These are phyloP conservation scores for Xylaria multiplex DNA, from an alignment of 2,329 filamentous ascomycete genomes.

Conservation along the genomic window DNA sequence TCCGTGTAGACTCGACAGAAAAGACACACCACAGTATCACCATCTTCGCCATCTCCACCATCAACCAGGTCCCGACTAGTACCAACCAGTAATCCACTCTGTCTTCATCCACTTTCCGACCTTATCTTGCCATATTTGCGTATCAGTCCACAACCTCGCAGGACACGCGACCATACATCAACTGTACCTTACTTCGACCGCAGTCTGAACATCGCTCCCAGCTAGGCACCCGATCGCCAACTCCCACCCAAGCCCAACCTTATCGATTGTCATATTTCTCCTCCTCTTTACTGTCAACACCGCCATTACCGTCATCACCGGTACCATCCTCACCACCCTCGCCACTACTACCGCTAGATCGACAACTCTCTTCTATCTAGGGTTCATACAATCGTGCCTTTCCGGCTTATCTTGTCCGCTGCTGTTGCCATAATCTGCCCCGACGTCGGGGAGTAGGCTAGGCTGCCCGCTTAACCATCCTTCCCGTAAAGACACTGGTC, in stretches of 20 bases:
- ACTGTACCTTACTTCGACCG: not conserved
- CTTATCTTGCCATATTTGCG: slow-evolving; percentile 16
- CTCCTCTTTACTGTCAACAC: slow-evolving; percentile 16
- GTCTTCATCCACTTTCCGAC: slow-evolving; percentile 20
- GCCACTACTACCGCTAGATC: not conserved
- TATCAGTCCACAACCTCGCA: slow-evolving; percentile 19
- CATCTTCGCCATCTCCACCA: not conserved
- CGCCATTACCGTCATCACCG: not conserved
- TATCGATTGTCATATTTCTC: slow-evolving; percentile 24
- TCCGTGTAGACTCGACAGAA: not conserved
- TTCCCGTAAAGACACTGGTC: slow-evolving; percentile 32
- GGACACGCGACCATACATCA: slow-evolving; percentile 32
- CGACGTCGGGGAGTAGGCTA: slow-evolving; percentile 21
- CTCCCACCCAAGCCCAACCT: slow-evolving; percentile 24
- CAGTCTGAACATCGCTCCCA: slow-evolving; percentile 8
- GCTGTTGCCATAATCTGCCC: slow-evolving; percentile 7
- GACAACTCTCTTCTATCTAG: not conserved
- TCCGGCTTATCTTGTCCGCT: not conserved
- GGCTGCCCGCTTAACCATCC: slow-evolving; percentile 6
- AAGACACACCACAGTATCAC: not conserved
- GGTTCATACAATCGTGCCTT: not conserved
- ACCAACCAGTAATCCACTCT: not conserved
- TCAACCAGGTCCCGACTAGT: not conserved
- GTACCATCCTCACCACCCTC: not conserved
- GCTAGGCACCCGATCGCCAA: slow-evolving; percentile 26